These are phyloP conservation scores for Fusarium transvaalense DNA, from an alignment of 2,329 filamentous ascomycete species.

Conservation along the genomic window DNA sequence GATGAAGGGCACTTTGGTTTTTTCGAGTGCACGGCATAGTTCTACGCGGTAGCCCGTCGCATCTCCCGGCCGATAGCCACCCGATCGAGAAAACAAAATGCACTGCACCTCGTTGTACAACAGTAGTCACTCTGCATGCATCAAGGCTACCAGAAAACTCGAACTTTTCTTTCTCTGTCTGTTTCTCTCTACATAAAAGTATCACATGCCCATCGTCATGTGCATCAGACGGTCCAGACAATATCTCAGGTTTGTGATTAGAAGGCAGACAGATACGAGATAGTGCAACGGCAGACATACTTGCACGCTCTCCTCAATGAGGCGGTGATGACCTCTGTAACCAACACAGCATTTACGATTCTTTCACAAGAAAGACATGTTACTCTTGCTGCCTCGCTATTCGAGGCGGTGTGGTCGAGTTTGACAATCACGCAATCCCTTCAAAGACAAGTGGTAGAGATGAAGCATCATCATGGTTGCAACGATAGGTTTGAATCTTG, in stretches of 20 bases:
- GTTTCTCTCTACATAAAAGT: background rate
- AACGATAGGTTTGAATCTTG: background rate
- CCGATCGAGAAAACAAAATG: conserved; percentile 12
- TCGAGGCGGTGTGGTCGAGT: conserved; percentile 24
- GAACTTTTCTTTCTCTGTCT: background rate
- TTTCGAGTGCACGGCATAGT: conserved; percentile 19
- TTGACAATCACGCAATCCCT: conserved; percentile 8
- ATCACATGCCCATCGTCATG: conserved; percentile 37
- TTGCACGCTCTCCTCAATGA: conserved; percentile 18
- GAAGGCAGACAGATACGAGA: conserved; percentile 28
- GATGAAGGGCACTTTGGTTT: background rate
- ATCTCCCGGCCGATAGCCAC: conserved; percentile 4
- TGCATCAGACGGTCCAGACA: conserved; percentile 26
- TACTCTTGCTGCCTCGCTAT: background rate
- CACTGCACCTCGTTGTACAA: conserved; percentile 31
- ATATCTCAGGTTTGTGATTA: conserved; percentile 28
- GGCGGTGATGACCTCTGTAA: conserved; percentile 8
- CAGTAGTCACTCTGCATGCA: conserved; percentile 25
- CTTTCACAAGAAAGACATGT: background rate
- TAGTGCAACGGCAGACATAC: conserved; percentile 18
- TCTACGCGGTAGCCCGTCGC: conserved; percentile 9
- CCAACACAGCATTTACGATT: conserved; percentile 17
- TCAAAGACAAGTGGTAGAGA: background rate
- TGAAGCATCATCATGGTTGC: conserved; percentile 1
- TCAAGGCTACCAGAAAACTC: conserved; percentile 4